Evolutionary conservation across 371 early-diverging fungal species (phyloP).

Genomic region (Mucor plumbeus): DNA sequence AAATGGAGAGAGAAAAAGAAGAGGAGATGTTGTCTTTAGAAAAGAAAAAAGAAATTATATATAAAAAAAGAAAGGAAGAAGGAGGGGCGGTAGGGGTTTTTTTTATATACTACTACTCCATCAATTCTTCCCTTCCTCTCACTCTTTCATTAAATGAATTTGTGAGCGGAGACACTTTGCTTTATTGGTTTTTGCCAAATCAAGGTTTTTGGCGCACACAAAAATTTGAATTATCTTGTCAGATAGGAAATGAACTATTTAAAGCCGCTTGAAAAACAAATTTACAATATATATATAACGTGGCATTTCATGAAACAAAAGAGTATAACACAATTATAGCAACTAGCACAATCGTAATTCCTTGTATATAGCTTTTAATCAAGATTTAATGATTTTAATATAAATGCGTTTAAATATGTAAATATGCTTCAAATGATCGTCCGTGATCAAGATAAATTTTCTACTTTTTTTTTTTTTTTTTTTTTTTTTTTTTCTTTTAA

Average conservation of each 20-base stretch:
- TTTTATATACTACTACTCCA: background rate
- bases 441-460: no score
- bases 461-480: no score
- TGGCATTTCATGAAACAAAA: background rate
- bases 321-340: no score
- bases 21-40: constrained; percentile 6
- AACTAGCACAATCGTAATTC: no score
- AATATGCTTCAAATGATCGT: no score
- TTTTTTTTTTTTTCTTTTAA: no score
- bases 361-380: no score
- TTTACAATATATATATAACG: background rate
- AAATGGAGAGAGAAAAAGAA: background rate
- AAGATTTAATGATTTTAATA: no score
- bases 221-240: background rate
- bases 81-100: background rate
- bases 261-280: constrained; percentile 1
- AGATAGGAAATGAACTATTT: background rate
- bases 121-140: background rate
- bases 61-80: constrained; percentile 11
- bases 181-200: constrained; percentile 14
- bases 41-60: background rate
- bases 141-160: constrained; percentile 10
- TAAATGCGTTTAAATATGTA: no score
- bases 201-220: constrained; percentile 10
- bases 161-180: constrained; percentile 11